Percentiles rank a stretch among this genome's conserved stretches.
These are phyloP conservation scores for Spergularia marina DNA, from an alignment of 148 eudicot species.

Conservation along the genomic window DNA sequence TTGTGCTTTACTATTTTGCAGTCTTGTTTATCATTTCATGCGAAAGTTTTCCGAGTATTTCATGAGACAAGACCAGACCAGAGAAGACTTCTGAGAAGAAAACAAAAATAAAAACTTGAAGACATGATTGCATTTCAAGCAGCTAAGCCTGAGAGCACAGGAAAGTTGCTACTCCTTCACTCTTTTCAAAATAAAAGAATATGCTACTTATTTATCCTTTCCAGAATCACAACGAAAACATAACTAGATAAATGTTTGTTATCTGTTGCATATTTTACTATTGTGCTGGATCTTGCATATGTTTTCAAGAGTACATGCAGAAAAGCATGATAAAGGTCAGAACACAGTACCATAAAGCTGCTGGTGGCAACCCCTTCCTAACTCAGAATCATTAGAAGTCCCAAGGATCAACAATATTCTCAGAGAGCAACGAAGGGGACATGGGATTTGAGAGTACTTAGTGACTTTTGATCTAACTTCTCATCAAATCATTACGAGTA, in stretches of 20 bases:
- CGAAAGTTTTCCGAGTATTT: not conserved
- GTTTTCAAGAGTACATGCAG: no score
- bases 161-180: not conserved
- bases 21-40: not conserved
- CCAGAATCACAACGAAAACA: not conserved
- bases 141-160: not conserved
- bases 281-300: no score
- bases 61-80: not conserved
- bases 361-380: not conserved
- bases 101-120: not conserved
- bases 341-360: no score
- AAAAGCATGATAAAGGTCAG: no score
- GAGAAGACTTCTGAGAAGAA: not conserved
- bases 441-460: not conserved
- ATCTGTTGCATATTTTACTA: not conserved
- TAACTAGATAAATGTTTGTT: not conserved
- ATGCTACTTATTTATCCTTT: not conserved
- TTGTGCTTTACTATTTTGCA: not conserved
- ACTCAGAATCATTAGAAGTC: no score
- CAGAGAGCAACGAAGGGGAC: not conserved
- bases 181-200: no score
- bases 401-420: not conserved
- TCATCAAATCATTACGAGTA: not conserved
- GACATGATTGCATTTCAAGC: not conserved
- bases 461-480: not conserved